Evolutionary conservation across 495 filamentous ascomycete genomes (phyloP).

Genomic region (Chaetomium cochliodes): DNA sequence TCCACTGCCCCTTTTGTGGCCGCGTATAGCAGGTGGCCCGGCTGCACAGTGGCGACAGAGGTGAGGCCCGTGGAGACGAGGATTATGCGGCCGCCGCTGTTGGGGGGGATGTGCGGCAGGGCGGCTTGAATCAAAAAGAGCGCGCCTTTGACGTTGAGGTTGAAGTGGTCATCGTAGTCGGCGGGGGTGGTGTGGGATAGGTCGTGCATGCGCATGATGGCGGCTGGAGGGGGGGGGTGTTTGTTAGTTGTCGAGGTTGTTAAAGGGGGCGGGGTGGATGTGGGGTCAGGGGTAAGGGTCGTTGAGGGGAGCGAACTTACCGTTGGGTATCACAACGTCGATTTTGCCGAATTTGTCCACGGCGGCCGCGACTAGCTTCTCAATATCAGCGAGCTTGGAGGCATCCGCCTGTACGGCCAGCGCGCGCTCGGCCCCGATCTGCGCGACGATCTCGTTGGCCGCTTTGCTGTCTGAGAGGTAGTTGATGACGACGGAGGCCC

Average conservation of each 20-base stretch:
- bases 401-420: slow-evolving; percentile 65
- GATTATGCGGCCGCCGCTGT: slow-evolving; percentile 60
- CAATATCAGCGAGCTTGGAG: slow-evolving; percentile 57
- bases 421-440: slow-evolving; percentile 53
- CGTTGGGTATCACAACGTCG: slow-evolving; percentile 63
- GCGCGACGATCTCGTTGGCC: slow-evolving; percentile 55
- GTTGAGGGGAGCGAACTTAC: background rate
- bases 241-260: no score
- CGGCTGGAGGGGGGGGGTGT: slow-evolving; percentile 41
- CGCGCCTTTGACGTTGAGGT: slow-evolving; percentile 66
- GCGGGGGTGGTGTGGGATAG: slow-evolving; percentile 58
- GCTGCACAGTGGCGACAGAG: slow-evolving; percentile 47
- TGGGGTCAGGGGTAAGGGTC: no score
- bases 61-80: slow-evolving; percentile 59
- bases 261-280: no score
- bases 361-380: slow-evolving; percentile 59
- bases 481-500: slow-evolving; percentile 64
- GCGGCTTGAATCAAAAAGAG: slow-evolving; percentile 65
- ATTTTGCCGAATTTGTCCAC: slow-evolving; percentile 63
- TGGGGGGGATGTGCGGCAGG: slow-evolving; percentile 56
- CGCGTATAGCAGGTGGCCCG: slow-evolving; percentile 61
- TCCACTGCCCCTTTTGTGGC: slow-evolving; percentile 68
- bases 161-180: slow-evolving; percentile 56
- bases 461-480: slow-evolving; percentile 53
- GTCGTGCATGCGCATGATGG: slow-evolving; percentile 51